Evolutionary conservation across 1,284 basidiomycete species (phyloP).

Genomic region (Phellinidium pouzarii): DNA sequence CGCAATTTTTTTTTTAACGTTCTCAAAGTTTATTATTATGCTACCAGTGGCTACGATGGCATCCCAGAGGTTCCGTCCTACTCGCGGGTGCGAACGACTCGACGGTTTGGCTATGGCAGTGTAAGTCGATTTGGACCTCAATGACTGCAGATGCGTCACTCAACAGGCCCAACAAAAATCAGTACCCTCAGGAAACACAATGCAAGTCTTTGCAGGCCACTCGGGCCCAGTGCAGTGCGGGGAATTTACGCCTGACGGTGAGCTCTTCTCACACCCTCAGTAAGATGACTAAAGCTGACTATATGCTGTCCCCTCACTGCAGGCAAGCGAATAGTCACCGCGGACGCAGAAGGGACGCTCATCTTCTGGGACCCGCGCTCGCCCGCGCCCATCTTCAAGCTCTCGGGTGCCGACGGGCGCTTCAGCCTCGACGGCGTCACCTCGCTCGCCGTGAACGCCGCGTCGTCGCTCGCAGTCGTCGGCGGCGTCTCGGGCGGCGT

Average conservation of each 20-base stretch:
- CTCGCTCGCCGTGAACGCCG: constrained; percentile 76
- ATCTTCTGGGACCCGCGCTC: constrained; percentile 91
- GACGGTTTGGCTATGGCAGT: constrained; percentile 97
- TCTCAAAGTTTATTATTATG: not conserved
- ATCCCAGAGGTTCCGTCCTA: constrained; percentile 87
- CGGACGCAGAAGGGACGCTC: constrained; percentile 77
- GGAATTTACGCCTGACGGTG: constrained; percentile 87
- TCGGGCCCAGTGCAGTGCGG: constrained; percentile 82
- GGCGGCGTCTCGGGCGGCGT: constrained; percentile 82
- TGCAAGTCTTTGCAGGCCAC: constrained; percentile 95
- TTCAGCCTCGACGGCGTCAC: constrained; percentile 82
- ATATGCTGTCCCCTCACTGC: constrained; percentile 13
- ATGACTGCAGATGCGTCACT: constrained; percentile 16
- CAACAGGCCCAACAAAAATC: constrained; percentile 19
- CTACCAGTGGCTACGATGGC: constrained; percentile 87
- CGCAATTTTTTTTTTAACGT: not conserved
- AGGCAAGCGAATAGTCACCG: constrained; percentile 88
- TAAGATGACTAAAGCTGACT: constrained; percentile 8
- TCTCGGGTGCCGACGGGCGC: constrained; percentile 65
- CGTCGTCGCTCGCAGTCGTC: constrained; percentile 82
- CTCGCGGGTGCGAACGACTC: constrained; percentile 91
- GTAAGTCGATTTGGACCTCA: constrained; percentile 38
- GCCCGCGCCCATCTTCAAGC: constrained; percentile 73
- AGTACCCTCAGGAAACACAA: constrained; percentile 91
- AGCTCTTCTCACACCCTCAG: constrained; percentile 16